These are phyloP conservation scores for Leonotis leonurus DNA, from an alignment of 257 asterid genomes.

Conservation along the genomic window DNA sequence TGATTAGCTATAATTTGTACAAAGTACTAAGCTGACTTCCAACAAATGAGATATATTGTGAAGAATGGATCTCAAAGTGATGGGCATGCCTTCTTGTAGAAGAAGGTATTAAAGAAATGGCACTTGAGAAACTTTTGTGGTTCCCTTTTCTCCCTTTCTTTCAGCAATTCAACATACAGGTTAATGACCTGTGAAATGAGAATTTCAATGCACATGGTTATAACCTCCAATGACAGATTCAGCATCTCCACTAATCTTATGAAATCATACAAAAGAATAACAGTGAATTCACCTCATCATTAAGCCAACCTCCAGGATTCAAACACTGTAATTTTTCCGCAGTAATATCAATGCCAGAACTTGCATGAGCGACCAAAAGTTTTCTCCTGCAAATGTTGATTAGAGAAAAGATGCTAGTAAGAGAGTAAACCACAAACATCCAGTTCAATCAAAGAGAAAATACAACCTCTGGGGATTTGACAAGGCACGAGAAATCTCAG, in stretches of 20 bases:
- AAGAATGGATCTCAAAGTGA: slow-evolving; percentile 1
- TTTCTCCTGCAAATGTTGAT: slow-evolving; percentile 39
- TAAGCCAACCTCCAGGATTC: slow-evolving; percentile 72
- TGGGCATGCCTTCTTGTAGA: slow-evolving; percentile 71
- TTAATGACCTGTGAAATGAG: slow-evolving; percentile 67
- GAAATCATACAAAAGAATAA: neutral
- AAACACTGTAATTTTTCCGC: slow-evolving; percentile 75
- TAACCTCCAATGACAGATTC: neutral
- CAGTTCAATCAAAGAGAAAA: neutral
- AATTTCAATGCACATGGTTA: neutral
- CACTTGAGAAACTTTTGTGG: slow-evolving; percentile 77
- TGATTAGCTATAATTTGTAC: neutral
- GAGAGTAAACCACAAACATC: neutral
- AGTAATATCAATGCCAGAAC: slow-evolving; percentile 68
- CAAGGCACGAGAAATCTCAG: slow-evolving; percentile 35
- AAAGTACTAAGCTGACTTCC: slow-evolving; percentile 6
- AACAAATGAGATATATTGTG: neutral
- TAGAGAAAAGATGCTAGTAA: slow-evolving; percentile 13
- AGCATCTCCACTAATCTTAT: neutral
- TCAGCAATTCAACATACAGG: slow-evolving; percentile 71
- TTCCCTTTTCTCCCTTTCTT: slow-evolving; percentile 84
- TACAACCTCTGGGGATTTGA: slow-evolving; percentile 39
- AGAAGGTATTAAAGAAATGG: slow-evolving; percentile 85
- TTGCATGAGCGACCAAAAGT: slow-evolving; percentile 52
- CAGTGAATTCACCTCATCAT: slow-evolving; percentile 63